Conservation (phyloP, 1,284 basidiomycete genomes). For the Apiotrichum laibachii region DNA sequence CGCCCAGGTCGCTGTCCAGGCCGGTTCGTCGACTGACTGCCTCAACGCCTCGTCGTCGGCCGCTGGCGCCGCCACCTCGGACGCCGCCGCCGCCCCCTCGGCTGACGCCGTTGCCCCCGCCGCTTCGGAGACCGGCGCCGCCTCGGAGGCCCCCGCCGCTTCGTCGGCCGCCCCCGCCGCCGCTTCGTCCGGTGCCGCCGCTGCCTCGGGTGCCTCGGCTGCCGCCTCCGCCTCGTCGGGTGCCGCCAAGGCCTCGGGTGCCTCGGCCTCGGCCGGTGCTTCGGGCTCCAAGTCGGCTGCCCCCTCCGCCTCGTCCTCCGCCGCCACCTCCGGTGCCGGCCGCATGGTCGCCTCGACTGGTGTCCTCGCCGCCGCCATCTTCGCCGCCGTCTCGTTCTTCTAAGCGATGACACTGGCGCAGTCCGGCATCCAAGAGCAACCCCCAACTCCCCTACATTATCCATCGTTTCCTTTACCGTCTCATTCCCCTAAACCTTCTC, state of each 20-base stretch:
- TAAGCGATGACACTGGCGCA: slow-evolving; percentile 17
- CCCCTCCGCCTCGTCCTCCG: slow-evolving; percentile 11
- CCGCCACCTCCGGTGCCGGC: slow-evolving; percentile 11
- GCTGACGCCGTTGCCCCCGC: slow-evolving; percentile 1
- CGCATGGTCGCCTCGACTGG: slow-evolving; percentile 22
- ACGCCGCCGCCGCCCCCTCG: slow-evolving; percentile 9
- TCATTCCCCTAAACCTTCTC: slow-evolving; percentile 1
- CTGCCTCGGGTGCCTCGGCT: slow-evolving; percentile 2
- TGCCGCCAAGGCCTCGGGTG: slow-evolving; percentile 6
- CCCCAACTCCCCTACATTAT: slow-evolving; percentile 9
- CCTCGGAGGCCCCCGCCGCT: slow-evolving; percentile 12
- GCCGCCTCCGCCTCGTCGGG: slow-evolving; percentile 10
- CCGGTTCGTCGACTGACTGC: slow-evolving; percentile 19
- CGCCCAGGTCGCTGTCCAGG: slow-evolving; percentile 25
- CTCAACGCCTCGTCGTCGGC: slow-evolving; percentile 13
- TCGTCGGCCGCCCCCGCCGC: slow-evolving; percentile 7
- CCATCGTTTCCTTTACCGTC: background rate
- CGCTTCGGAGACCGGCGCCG: slow-evolving; percentile 13
- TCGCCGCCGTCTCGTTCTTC: slow-evolving; percentile 28
- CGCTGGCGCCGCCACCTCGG: slow-evolving; percentile 5
- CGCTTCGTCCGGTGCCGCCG: slow-evolving; percentile 6
- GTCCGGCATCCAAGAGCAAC: background rate
- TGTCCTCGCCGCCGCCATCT: slow-evolving; percentile 27
- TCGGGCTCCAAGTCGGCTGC: slow-evolving; percentile 1
- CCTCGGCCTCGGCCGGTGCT: slow-evolving; percentile 1